These are phyloP conservation scores for Termitomyces sp. DNA, from an alignment of 768 basidiomycete species.

Conservation along the genomic window DNA sequence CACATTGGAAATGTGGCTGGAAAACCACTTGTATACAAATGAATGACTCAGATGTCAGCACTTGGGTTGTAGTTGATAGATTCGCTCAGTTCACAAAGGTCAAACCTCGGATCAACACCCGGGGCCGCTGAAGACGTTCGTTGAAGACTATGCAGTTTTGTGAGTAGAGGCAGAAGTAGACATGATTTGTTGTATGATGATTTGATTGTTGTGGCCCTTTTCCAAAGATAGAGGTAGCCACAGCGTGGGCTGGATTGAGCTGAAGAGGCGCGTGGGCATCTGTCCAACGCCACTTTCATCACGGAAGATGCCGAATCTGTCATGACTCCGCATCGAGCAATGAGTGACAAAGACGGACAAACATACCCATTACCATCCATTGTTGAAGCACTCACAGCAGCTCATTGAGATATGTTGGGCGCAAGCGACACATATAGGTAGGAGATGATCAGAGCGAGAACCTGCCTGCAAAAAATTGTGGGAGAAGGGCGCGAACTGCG, in stretches of 20 bases:
- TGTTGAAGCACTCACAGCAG: slow-evolving; percentile 15
- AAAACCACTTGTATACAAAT: background rate
- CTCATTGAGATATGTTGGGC: slow-evolving; percentile 11
- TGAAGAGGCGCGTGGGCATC: background rate
- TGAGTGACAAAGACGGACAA: slow-evolving; percentile 14
- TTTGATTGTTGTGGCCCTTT: background rate
- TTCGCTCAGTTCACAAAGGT: background rate
- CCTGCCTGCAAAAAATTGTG: slow-evolving; percentile 17
- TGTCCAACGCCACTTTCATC: slow-evolving; percentile 1
- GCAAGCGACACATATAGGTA: slow-evolving; percentile 11
- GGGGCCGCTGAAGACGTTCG: background rate
- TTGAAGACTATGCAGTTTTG: background rate
- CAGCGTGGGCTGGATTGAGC: background rate
- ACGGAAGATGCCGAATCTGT: slow-evolving; percentile 12
- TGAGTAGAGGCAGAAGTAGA: background rate
- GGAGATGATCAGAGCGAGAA: slow-evolving; percentile 1
- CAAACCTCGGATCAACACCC: background rate
- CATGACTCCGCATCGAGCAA: slow-evolving; percentile 3
- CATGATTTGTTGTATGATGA: too few relatives aligned
- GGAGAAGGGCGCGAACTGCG: slow-evolving; percentile 10
- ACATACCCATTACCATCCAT: slow-evolving; percentile 15
- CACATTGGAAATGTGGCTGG: background rate
- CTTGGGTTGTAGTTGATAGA: background rate
- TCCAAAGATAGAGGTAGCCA: background rate
- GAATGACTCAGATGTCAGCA: too few relatives aligned